Evolutionary conservation across 169 alveolate species (phyloP).

Genomic region (Cyclospora cayetanensis): DNA sequence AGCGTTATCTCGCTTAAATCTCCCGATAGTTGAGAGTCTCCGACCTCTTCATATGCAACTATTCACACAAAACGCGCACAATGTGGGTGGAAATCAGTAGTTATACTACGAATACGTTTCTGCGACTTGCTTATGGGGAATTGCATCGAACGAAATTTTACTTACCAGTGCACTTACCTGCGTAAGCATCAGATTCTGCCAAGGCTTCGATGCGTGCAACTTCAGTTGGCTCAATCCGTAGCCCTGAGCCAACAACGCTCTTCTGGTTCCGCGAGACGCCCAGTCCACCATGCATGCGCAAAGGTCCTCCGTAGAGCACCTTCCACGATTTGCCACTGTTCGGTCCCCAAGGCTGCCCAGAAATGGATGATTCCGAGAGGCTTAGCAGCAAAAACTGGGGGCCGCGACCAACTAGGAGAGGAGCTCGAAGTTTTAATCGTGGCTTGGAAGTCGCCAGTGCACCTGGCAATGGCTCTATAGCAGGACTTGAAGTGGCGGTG

Average conservation of each 20-base stretch:
- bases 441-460: not conserved
- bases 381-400: constrained; percentile 14
- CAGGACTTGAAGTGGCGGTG: not conserved
- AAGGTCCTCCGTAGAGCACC: constrained; percentile 2
- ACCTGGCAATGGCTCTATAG: not conserved
- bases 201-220: not conserved
- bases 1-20: constrained; percentile 10
- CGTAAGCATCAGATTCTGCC: not conserved
- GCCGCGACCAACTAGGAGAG: constrained; percentile 39
- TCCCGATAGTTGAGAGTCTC: not conserved
- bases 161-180: constrained; percentile 1
- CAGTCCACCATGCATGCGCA: constrained; percentile 37
- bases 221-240: not conserved
- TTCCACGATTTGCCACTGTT: not conserved
- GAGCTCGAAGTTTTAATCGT: not conserved
- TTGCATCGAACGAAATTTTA: not conserved
- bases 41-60: constrained; percentile 40
- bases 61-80: not conserved
- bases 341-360: not conserved
- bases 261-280: constrained; percentile 47
- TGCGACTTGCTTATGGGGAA: not conserved
- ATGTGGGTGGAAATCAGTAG: not conserved
- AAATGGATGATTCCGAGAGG: not conserved
- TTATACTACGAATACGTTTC: not conserved
- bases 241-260: constrained; percentile 4